Base-by-base conservation (phyloP, 2,329 filamentous ascomycete genomes). In the Alternaria hordeiaustralica region DNA sequence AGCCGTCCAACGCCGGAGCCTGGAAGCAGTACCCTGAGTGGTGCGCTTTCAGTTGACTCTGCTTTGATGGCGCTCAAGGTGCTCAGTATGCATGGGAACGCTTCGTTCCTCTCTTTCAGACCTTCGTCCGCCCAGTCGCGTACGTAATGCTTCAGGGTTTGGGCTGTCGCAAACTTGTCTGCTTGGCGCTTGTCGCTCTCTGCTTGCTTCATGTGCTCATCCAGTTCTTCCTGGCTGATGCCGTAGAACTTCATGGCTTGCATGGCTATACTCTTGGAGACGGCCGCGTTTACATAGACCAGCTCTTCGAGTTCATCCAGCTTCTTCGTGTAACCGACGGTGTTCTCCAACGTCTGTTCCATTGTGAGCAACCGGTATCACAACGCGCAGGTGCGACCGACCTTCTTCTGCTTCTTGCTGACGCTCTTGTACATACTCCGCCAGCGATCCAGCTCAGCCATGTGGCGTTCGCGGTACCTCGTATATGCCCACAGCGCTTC, bases 81-180 rank as follows among this genome's bases (percentile, higher is more conserved):
- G 10, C 65, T 65, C 12, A 81, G 47, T 4, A 82, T 71, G 57
- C 76, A 80, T 1, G 71, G 73, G 45, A 81, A 82, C 0, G 78
- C 74, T 30, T 79, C 78, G 0, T 82, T 71, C 2, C 86, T 79
- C 64, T 88, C 86, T 41, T 80, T 73, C 0, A 67, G 61, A 1
- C 86, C 87, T 13, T 84, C 81, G 0, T 74, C 76, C 0, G 86
- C 82, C 87, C 87, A 88, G 69, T 89, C 87, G 6, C 87, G 80
- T 3, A 88, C 85, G 61, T 84, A 85, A 66, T 88, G 87, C 70
- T 88, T 88, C 56, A 88, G 69, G 0, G 85, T 81, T 67, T 88
- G 87, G 0, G 82, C 81, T 0, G 87, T 81, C 33, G 84, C 84
- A 2, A 83, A 79, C 6, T 80, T 82, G 21, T 88, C 86, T 1